A percentile compares a stretch with the other conserved stretches of the same genome.
These are phyloP conservation scores for Pseudogymnoascus verrucosus DNA, from an alignment of 2,329 filamentous ascomycete genomes.

Conservation along the genomic window DNA sequence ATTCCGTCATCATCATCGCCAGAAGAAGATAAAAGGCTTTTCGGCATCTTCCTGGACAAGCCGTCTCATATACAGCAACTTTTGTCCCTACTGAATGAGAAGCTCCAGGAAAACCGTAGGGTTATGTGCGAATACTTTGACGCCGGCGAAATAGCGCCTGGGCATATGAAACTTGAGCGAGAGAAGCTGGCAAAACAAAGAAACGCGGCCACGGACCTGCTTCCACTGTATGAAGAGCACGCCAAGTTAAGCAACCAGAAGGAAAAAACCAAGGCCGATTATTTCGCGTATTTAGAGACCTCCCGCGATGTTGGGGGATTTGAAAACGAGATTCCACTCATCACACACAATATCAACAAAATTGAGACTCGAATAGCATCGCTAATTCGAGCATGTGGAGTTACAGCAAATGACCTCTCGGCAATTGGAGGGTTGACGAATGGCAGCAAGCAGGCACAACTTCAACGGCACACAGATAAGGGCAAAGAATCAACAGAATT, in stretches of 20 bases:
- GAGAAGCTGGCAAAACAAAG: background rate
- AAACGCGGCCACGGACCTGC: background rate
- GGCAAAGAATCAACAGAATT: background rate
- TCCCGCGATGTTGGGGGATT: background rate
- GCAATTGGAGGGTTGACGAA: background rate
- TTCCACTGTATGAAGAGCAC: constrained; percentile 3
- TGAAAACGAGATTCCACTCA: constrained; percentile 1
- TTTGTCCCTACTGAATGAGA: constrained; percentile 14
- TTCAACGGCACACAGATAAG: background rate
- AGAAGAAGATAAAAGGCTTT: constrained; percentile 23
- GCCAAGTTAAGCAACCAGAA: background rate
- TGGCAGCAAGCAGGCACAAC: background rate
- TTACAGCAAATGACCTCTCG: background rate
- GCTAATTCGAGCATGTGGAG: background rate
- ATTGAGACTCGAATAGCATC: background rate
- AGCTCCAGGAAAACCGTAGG: constrained; percentile 18
- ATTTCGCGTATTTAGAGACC: constrained; percentile 1
- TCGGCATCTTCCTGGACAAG: constrained; percentile 18
- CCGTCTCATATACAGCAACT: constrained; percentile 18
- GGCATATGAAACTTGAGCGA: constrained; percentile 5
- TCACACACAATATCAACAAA: background rate
- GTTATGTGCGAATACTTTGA: constrained; percentile 19
- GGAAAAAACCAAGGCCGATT: constrained; percentile 5
- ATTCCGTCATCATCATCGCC: constrained; percentile 17
- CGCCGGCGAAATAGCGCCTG: constrained; percentile 12